Conservation (phyloP, 2,329 filamentous ascomycete genomes). For the Trichoderma atrobrunneum region DNA sequence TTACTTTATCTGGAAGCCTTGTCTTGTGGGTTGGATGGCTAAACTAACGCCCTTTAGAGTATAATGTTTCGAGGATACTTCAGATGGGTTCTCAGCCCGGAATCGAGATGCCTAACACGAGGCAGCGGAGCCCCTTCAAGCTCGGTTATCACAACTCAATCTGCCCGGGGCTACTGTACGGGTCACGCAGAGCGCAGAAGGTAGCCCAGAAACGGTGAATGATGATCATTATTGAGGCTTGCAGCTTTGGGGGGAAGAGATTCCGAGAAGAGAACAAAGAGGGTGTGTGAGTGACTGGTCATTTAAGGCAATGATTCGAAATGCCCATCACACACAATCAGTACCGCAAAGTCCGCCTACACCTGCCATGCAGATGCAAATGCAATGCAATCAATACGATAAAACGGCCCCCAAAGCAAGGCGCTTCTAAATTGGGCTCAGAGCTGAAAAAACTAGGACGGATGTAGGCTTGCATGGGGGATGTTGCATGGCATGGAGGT, state of each 20-base stretch:
- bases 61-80: not conserved
- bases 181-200: constrained; percentile 9
- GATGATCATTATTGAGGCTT: not conserved
- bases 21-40: not conserved
- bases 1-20: not conserved
- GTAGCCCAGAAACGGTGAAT: not conserved
- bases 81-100: too few species aligned
- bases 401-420: not conserved
- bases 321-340: not conserved
- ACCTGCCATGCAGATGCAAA: not conserved
- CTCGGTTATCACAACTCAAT: not conserved
- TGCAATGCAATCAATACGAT: not conserved
- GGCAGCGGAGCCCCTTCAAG: not conserved
- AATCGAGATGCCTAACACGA: not conserved
- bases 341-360: too few species aligned
- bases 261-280: not conserved
- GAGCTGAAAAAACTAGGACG: constrained; percentile 18
- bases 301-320: not conserved
- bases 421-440: constrained; percentile 13
- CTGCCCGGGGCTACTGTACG: not conserved
- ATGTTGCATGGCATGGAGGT: not conserved
- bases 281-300: not conserved
- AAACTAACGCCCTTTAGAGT: not conserved
- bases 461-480: constrained; percentile 9
- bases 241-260: not conserved